Conservation (phyloP, 352 stramenopile genomes). For the Blastocystis sp. region DNA sequence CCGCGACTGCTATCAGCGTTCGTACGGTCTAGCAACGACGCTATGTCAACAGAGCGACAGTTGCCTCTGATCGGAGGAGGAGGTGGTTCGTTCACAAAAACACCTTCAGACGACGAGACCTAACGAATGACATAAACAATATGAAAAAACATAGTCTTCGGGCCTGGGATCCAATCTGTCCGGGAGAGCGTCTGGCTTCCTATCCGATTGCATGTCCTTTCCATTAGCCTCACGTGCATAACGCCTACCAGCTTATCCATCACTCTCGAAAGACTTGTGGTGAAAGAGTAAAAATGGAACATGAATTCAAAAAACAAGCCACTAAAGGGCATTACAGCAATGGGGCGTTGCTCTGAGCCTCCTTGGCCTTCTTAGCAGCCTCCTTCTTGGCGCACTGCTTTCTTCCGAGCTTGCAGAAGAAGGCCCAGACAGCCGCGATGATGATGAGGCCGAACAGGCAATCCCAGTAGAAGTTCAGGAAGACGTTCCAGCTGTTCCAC, state of each 20-base stretch:
- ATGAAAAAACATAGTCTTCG: too few species aligned
- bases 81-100: neutral
- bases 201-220: too few species aligned
- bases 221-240: too few species aligned
- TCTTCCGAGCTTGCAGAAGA: constrained; percentile 46
- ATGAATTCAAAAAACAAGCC: too few species aligned
- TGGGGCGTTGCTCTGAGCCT: neutral
- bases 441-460: constrained; percentile 17
- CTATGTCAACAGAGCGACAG: neutral
- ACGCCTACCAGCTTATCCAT: too few species aligned
- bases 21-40: neutral
- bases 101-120: neutral
- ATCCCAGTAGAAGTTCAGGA: constrained; percentile 44
- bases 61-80: neutral
- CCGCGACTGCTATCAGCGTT: neutral
- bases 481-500: constrained; percentile 22
- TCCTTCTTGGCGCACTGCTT: constrained; percentile 58
- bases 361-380: neutral
- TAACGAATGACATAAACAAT: neutral
- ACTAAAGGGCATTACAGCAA: too few species aligned
- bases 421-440: constrained; percentile 11
- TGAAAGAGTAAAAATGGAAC: too few species aligned
- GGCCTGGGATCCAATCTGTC: too few species aligned
- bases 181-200: too few species aligned
- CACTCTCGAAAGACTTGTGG: too few species aligned